A percentile compares a stretch with the other conserved stretches of the same genome.
Conservation (phyloP, 2,329 filamentous ascomycete species). For the Pyricularia pennisetigena region DNA sequence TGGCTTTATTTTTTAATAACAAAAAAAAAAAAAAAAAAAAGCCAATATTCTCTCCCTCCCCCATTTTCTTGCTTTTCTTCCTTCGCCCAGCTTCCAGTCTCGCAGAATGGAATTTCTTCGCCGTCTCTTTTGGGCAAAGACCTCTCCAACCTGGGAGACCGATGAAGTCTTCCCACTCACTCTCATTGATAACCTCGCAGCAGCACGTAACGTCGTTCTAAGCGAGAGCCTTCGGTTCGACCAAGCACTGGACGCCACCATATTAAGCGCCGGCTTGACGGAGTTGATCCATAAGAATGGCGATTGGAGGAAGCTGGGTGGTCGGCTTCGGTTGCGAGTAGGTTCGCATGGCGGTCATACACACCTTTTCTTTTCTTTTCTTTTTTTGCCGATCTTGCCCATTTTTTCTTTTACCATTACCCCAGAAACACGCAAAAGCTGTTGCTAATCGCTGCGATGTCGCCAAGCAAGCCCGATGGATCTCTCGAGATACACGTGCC, state of each 20-base stretch:
- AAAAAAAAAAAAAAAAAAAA: too few relatives aligned
- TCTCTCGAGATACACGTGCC: neutral
- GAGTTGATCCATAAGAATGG: neutral
- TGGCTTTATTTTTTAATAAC: too few relatives aligned
- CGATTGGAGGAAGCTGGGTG: neutral
- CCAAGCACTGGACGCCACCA: neutral
- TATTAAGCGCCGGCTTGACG: neutral
- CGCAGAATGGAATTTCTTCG: too few relatives aligned
- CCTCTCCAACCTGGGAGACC: neutral
- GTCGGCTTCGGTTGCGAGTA: neutral
- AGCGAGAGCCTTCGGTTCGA: neutral
- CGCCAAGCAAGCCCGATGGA: neutral
- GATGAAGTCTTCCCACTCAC: neutral
- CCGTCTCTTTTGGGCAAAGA: neutral
- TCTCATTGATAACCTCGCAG: neutral
- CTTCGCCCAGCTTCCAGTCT: too few relatives aligned
- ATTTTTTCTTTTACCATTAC: too few relatives aligned
- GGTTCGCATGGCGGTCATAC: too few relatives aligned
- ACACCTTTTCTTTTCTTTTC: too few relatives aligned
- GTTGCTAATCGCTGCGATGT: neutral
- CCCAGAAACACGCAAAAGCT: too few relatives aligned
- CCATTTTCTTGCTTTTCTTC: too few relatives aligned
- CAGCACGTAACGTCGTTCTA: neutral
- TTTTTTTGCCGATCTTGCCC: too few relatives aligned
- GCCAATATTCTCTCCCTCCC: too few relatives aligned